A percentile compares a stretch with the other conserved stretches of the same genome.
phyloP scores from a whole-genome alignment of 768 basidiomycete species.

The Trametes cingulata region DNA sequence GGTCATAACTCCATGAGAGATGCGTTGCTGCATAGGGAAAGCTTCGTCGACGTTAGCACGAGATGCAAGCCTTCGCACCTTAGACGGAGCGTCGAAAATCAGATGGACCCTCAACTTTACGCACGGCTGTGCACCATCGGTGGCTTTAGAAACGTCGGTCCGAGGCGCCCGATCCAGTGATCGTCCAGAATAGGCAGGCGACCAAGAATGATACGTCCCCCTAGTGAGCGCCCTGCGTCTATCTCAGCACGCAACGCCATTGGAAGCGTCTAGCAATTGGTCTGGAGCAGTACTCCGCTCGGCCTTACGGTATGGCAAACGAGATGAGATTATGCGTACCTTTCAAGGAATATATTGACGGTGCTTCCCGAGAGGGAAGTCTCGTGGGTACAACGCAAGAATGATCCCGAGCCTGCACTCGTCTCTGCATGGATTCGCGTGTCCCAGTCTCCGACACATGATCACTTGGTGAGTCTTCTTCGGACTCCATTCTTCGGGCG shows the following conservation, averaged over 20 bases:
- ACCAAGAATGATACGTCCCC: conserved; percentile 10
- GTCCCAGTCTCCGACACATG: background rate
- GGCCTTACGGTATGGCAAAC: background rate
- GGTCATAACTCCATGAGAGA: background rate
- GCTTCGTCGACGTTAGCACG: background rate
- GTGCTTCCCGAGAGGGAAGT: background rate
- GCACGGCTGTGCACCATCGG: conserved; percentile 17
- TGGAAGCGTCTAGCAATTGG: background rate
- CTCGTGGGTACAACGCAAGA: background rate
- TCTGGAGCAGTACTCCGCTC: too few species aligned
- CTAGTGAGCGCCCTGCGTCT: background rate
- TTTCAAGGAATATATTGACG: background rate
- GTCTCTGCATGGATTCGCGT: background rate
- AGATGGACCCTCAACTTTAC: conserved; percentile 9
- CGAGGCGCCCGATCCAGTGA: background rate
- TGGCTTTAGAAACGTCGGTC: background rate
- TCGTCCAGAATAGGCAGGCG: conserved; percentile 8
- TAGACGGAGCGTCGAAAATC: conserved; percentile 1
- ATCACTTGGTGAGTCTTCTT: background rate
- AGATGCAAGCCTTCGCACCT: background rate
- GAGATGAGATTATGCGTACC: background rate
- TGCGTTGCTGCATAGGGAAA: background rate
- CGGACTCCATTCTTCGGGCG: background rate
- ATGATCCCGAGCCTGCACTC: background rate
- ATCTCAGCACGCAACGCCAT: background rate